Evolutionary conservation across 1,284 basidiomycete species (phyloP), one percentile per base, ranked within the genome.

Genomic region (Trichosporon inkin): DNA sequence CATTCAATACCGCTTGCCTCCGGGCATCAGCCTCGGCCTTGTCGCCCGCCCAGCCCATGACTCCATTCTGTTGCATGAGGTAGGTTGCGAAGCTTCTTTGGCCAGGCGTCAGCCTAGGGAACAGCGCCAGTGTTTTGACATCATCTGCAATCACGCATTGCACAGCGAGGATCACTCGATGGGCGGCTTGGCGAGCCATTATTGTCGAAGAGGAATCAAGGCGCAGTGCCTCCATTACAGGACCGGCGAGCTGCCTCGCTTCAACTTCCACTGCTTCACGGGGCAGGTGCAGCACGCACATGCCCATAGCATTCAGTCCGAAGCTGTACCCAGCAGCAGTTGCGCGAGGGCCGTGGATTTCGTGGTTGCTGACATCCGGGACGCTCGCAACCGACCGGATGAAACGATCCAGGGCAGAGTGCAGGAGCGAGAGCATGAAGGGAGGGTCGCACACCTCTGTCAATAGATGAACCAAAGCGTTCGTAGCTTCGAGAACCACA

Each of bases 21-120:
- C 60, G 44, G 6, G 41, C 17, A 10, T 22, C 53, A 10, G 28
- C 60, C 36, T 61, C 56, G 0, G 37, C 13, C 16, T 57, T 54
- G 22, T 13, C 10, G 2, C 20, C 17, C 10, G 41, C 36, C 10
- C 7, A 17, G 32, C 62, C 60, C 34, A 66, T 52, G 2, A 69
- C 53, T 8, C 69, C 69, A 58, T 74, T 72, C 55, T 71, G 69
- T 38, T 69, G 67, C 69, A 77, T 73, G 57, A 76, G 65, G 55
- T 76, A 75, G 22, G 71, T 67, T 6, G 63, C 68, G 35, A 78
- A 63, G 58, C 71, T 65, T 54, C 71, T 69, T 53, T 77, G 74
- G 17, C 62, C 66, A 11, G 56, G 36, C 4, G 58, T 60, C 16
- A 78, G 62, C 0, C 55, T 38, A 0, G 71, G 69, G 17, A 78